Evolutionary conservation across 805 yeast species (phyloP).

Genomic region (Myxozyma monticola): DNA sequence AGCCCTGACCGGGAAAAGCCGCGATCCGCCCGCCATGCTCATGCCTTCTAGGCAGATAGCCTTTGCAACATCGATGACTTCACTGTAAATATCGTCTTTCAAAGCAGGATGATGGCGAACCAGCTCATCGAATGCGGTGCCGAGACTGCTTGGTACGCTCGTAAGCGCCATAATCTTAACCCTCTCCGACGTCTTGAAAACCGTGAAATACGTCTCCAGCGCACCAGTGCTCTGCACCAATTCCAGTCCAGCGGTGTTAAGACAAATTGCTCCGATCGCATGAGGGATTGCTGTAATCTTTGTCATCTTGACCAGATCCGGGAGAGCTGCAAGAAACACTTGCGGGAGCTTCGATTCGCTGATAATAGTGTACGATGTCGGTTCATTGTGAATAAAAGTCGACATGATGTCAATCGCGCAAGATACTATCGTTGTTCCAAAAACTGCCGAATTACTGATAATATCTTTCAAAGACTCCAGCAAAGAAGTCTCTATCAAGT

Average conservation of each 20-base stretch:
- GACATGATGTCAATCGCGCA: slow-evolving; percentile 64
- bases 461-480: slow-evolving; percentile 60
- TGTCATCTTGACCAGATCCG: slow-evolving; percentile 51
- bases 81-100: slow-evolving; percentile 56
- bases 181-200: slow-evolving; percentile 50
- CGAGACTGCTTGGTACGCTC: slow-evolving; percentile 58
- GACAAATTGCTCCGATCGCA: slow-evolving; percentile 76
- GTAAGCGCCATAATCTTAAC: slow-evolving; percentile 57
- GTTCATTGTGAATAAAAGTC: slow-evolving; percentile 81
- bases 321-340: slow-evolving; percentile 59
- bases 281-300: slow-evolving; percentile 64
- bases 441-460: slow-evolving; percentile 53
- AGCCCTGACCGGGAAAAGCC: slow-evolving; percentile 26
- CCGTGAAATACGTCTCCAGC: slow-evolving; percentile 48
- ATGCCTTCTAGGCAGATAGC: slow-evolving; percentile 15
- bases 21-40: slow-evolving; percentile 21
- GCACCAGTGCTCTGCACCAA: slow-evolving; percentile 48
- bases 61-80: slow-evolving; percentile 31
- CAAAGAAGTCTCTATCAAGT: slow-evolving; percentile 82
- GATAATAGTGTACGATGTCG: slow-evolving; percentile 79
- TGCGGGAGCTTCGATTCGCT: slow-evolving; percentile 76
- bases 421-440: slow-evolving; percentile 67
- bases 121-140: slow-evolving; percentile 72
- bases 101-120: slow-evolving; percentile 80
- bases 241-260: slow-evolving; percentile 70